Conservation (phyloP, 169 alveolate species). For the Ichthyophthirius multifiliis region DNA sequence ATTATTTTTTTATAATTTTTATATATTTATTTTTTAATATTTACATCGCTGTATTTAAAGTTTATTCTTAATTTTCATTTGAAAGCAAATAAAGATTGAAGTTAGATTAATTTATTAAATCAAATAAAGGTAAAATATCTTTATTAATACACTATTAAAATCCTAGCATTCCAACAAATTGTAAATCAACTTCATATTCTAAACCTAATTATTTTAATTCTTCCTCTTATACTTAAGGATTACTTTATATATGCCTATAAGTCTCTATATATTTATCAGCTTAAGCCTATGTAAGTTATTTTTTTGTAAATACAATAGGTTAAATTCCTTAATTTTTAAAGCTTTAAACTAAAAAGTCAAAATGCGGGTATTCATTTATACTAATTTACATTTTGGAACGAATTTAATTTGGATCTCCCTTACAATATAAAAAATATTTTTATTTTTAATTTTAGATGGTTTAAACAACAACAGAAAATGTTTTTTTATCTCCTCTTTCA, state of each 20-base stretch:
- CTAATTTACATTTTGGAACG: background rate
- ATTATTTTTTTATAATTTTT: too few species aligned
- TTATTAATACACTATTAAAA: background rate
- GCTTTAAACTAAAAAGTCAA: background rate
- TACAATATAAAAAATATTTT: background rate
- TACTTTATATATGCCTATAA: background rate
- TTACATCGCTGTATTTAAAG: background rate
- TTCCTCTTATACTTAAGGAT: constrained; percentile 3
- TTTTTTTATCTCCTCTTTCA: background rate
- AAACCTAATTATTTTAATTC: background rate
- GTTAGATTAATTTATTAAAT: background rate
- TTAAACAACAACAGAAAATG: background rate
- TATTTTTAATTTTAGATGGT: background rate
- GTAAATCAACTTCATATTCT: background rate
- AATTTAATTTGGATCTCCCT: background rate
- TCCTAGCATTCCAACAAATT: background rate
- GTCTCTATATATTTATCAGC: background rate
- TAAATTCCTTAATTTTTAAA: background rate
- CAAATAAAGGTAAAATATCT: background rate
- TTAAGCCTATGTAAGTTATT: background rate
- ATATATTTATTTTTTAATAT: background rate
- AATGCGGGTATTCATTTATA: background rate
- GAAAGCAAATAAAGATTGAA: background rate
- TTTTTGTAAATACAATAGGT: background rate
- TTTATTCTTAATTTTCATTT: background rate